Base-by-base conservation (phyloP, 352 stramenopile genomes). In the Globisporangium lucens region DNA sequence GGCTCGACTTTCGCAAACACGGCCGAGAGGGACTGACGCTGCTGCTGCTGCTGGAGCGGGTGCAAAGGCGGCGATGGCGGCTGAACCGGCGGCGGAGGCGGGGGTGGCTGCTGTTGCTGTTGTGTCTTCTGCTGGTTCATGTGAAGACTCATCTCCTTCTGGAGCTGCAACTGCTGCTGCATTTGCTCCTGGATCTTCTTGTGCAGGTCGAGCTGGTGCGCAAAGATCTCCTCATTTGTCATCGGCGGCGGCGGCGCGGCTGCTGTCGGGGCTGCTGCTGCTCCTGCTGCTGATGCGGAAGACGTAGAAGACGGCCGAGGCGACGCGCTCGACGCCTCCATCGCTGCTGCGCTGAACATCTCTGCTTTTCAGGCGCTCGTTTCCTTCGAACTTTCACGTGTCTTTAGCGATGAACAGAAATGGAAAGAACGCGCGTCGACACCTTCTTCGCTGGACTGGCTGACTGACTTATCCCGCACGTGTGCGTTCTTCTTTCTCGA, bases 151-250 rank as follows among this genome's bases (percentile, higher is more conserved):
- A 94, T 92, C 74, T 94, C 86, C 78, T 90, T 90, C 67, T 94
- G 86, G 36, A 93, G 66, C 69, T 93, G 82, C 81, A 94, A 87
- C 65, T 94, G 86, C 66, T 93, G 66, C 72, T 93, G 82, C 84
- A 94, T 94, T 68, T 94, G 86, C 67, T 93, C 80, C 76, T 94
- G 86, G 55, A 94, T 94, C 65, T 89, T 85, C 68, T 89, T 85
- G 77, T 94, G 86, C 72, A 94, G 60, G 59, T 91, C 76, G 64
- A 94, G 75, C 74, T 94, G 86, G 62, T 91, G 86, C 67, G 84
- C 82, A 12, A 94, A 75, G 51, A 93, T 65, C 76, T 94, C 83
- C 71, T 91, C 83, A 67, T 90, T 82, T 52, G 75, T 92, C 83
- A 94, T 90, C 65, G 77, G 52, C 24, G 64, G 56, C 12, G 75